These are phyloP conservation scores for Aspergillus cavernicola DNA, from an alignment of 495 filamentous ascomycete genomes.

Conservation along the genomic window DNA sequence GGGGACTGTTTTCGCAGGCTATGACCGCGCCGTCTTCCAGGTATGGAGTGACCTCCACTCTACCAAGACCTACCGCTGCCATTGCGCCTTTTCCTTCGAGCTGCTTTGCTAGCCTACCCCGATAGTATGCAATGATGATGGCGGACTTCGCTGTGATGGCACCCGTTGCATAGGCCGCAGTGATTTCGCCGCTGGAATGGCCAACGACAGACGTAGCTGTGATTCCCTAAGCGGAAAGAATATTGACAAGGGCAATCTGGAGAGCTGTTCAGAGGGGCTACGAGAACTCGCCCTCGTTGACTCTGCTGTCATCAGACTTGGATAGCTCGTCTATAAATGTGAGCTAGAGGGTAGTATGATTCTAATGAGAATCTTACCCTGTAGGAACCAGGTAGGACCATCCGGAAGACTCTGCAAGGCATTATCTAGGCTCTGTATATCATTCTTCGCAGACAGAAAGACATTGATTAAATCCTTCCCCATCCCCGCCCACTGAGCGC, in stretches of 20 bases:
- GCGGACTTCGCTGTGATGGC: slow-evolving; percentile 15
- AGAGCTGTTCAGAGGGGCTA: slow-evolving; percentile 35
- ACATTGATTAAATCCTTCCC: slow-evolving; percentile 8
- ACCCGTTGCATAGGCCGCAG: slow-evolving; percentile 18
- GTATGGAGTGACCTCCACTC: slow-evolving; percentile 11
- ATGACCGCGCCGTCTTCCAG: slow-evolving; percentile 1
- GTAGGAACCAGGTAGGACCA: slow-evolving; percentile 1
- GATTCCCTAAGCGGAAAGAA: slow-evolving; percentile 12
- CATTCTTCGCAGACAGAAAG: background rate
- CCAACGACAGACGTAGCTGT: slow-evolving; percentile 13
- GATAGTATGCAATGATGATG: slow-evolving; percentile 26
- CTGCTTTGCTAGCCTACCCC: slow-evolving; percentile 27
- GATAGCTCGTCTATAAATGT: background rate
- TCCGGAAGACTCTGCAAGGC: background rate
- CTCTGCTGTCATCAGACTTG: background rate
- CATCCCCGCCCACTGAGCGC: slow-evolving; percentile 29
- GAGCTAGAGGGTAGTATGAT: background rate
- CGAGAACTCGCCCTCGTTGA: slow-evolving; percentile 12
- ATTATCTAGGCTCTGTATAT: background rate
- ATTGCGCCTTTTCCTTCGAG: slow-evolving; percentile 14
- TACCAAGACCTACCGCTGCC: slow-evolving; percentile 35
- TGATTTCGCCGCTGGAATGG: slow-evolving; percentile 23
- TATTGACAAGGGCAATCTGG: slow-evolving; percentile 12
- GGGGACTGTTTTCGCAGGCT: slow-evolving; percentile 20
- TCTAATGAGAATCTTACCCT: background rate